Evolutionary conservation across 768 basidiomycete genomes (phyloP).

Genomic region (Chiua virens): DNA sequence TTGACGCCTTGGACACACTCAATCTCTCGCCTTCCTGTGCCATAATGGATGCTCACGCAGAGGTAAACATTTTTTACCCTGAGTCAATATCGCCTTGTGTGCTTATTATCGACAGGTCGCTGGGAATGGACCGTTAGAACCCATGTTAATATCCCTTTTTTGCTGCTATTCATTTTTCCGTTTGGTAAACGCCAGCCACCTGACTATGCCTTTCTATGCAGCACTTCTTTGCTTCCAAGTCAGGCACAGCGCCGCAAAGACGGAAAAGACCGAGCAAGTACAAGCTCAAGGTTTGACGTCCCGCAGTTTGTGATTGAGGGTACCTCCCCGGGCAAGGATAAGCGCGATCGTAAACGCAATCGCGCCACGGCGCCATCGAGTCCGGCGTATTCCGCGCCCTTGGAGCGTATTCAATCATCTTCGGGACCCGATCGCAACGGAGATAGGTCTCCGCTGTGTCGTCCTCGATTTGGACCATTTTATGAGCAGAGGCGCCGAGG

Average conservation of each 20-base stretch:
- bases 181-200: conserved; percentile 6
- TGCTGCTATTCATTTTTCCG: conserved; percentile 2
- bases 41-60: conserved; percentile 2
- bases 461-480: background rate
- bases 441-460: background rate
- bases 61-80: conserved; percentile 8
- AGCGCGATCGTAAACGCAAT: background rate
- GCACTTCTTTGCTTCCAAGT: background rate
- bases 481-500: background rate
- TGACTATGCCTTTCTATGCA: conserved; percentile 11
- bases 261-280: background rate
- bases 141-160: conserved; percentile 15
- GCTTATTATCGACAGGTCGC: conserved; percentile 2
- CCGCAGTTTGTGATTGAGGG: conserved; percentile 17
- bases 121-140: conserved; percentile 8
- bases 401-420: background rate
- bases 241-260: conserved; percentile 5
- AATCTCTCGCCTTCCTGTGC: conserved; percentile 5
- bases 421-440: background rate
- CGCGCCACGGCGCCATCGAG: conserved; percentile 1
- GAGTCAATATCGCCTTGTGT: background rate
- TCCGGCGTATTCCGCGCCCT: background rate
- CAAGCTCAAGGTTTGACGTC: conserved; percentile 18
- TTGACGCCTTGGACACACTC: conserved; percentile 21
- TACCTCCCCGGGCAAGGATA: conserved; percentile 11